A percentile compares a stretch with the other conserved stretches of the same genome.
Evolutionary conservation across 352 stramenopile genomes (phyloP).

Genomic region (Phytopythium aichiense): DNA sequence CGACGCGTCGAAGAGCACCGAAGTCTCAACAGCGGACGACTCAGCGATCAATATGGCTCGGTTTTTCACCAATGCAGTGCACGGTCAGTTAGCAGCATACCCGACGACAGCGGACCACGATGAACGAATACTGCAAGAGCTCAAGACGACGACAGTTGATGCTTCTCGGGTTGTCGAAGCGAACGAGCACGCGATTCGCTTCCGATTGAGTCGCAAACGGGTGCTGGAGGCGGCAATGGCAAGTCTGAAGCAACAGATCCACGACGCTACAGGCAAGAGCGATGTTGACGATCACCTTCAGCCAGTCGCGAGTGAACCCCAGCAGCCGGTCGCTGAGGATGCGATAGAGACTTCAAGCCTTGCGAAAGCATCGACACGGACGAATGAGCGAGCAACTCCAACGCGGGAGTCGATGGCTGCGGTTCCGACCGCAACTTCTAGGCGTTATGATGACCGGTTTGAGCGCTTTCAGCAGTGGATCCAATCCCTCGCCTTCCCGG

Average conservation of each 20-base stretch:
- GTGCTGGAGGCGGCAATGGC: slow-evolving; percentile 30
- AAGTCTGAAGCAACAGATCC: slow-evolving; percentile 12
- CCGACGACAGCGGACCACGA: slow-evolving; percentile 41
- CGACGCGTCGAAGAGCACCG: slow-evolving; percentile 7
- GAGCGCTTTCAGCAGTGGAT: slow-evolving; percentile 51
- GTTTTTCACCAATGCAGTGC: slow-evolving; percentile 3
- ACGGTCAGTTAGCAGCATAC: slow-evolving; percentile 23
- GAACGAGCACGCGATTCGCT: slow-evolving; percentile 26
- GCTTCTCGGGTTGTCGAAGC: background rate
- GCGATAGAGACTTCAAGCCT: background rate
- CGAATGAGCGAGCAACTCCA: background rate
- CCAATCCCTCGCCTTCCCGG: slow-evolving; percentile 18
- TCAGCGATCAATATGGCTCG: too few species aligned
- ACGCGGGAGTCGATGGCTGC: background rate
- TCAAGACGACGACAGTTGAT: background rate
- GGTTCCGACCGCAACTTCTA: background rate
- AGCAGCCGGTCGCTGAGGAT: background rate
- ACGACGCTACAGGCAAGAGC: background rate
- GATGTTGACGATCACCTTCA: background rate
- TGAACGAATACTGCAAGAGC: background rate
- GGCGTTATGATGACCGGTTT: slow-evolving; percentile 7
- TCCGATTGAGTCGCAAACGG: slow-evolving; percentile 49
- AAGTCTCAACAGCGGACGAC: background rate
- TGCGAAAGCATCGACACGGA: background rate
- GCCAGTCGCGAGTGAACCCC: background rate